These are phyloP conservation scores for Colletotrichum aenigma DNA, from an alignment of 2,329 filamentous ascomycete genomes.

Conservation along the genomic window DNA sequence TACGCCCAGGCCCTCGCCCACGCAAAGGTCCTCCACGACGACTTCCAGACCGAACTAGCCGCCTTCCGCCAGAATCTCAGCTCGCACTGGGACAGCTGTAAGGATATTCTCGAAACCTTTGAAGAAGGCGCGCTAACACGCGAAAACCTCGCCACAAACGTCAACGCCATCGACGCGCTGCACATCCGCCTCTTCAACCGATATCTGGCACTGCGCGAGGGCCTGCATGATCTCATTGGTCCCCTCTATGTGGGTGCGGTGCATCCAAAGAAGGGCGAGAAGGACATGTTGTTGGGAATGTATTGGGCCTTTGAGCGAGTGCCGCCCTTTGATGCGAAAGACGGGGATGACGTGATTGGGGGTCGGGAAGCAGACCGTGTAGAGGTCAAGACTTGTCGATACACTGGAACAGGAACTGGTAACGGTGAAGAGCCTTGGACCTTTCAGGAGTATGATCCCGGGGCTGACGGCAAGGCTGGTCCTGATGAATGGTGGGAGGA, in stretches of 20 bases:
- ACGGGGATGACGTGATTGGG: background rate
- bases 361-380: rapidly evolving
- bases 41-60: background rate
- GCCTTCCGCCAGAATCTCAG: background rate
- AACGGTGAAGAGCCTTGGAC: rapidly evolving
- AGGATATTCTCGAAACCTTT: background rate
- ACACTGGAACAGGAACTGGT: rapidly evolving
- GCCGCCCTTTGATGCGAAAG: background rate
- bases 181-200: background rate
- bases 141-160: background rate
- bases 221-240: background rate
- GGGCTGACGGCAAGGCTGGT: background rate
- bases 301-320: background rate
- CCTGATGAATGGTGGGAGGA: background rate
- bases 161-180: background rate
- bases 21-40: background rate
- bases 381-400: background rate
- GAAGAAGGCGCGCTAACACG: background rate
- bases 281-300: background rate
- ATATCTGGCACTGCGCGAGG: background rate
- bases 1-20: background rate
- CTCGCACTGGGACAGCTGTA: background rate
- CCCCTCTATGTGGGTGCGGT: background rate
- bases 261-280: background rate
- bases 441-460: background rate